Percentiles rank a stretch among this genome's conserved stretches.
Conservation (phyloP, 345 rosid species). For the Psidium friedrichsthalianum region DNA sequence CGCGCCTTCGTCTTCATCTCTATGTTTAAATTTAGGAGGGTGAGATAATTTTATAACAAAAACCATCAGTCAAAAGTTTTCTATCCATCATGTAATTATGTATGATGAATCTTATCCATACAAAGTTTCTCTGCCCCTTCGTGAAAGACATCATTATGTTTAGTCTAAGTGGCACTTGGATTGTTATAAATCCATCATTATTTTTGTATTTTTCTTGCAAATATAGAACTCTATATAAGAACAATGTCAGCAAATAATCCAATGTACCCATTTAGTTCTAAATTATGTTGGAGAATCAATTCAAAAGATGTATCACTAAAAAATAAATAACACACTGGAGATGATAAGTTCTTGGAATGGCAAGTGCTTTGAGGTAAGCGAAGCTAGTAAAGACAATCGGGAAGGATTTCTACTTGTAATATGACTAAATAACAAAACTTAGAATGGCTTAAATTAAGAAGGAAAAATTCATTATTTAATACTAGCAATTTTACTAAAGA, state of each 20-base stretch:
- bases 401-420: no score
- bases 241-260: not conserved
- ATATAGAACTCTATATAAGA: not conserved
- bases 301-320: no score
- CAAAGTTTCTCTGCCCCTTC: not conserved
- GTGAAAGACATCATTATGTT: not conserved
- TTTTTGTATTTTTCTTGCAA: not conserved
- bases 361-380: no score
- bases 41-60: not conserved
- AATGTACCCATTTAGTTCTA: not conserved
- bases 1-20: slow-evolving; percentile 12
- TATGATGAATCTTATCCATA: not conserved
- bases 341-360: no score
- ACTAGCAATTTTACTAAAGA: no score
- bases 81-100: not conserved
- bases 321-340: no score
- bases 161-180: not conserved
- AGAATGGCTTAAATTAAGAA: no score
- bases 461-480: no score
- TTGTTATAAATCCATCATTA: not conserved
- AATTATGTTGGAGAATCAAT: no score
- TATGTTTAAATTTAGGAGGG: not conserved
- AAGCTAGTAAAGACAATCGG: no score
- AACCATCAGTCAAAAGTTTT: not conserved
- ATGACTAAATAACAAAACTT: no score